Conservation (phyloP, 257 asterid species). For the Plantago elongata region DNA sequence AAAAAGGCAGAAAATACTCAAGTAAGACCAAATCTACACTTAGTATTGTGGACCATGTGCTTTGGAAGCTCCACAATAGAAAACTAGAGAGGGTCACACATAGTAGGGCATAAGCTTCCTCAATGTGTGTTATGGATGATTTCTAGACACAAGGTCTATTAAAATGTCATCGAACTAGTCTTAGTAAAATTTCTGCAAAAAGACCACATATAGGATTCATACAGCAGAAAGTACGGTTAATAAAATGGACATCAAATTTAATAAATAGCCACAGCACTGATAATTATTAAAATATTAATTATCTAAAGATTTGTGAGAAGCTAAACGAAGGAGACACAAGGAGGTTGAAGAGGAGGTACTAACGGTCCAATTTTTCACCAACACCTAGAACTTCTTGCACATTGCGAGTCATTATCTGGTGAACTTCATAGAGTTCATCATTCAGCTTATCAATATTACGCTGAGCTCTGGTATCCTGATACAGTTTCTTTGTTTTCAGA, state of each 20-base stretch:
- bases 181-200: too few species aligned
- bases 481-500: conserved; percentile 83
- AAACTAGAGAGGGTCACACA: too few species aligned
- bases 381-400: conserved; percentile 98
- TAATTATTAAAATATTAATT: neutral
- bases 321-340: conserved; percentile 4
- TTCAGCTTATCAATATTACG: conserved; percentile 82
- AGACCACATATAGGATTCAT: too few species aligned
- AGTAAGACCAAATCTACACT: too few species aligned
- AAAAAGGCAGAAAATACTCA: too few species aligned
- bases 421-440: conserved; percentile 98
- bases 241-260: neutral
- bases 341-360: conserved; percentile 29
- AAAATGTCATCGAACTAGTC: too few species aligned
- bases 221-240: too few species aligned
- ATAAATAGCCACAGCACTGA: neutral
- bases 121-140: too few species aligned
- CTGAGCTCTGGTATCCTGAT: conserved; percentile 95
- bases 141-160: too few species aligned
- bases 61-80: too few species aligned
- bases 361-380: conserved; percentile 97
- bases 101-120: too few species aligned
- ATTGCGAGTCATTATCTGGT: conserved; percentile 98
- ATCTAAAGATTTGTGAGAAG: neutral
- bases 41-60: too few species aligned